phyloP scores from a whole-genome alignment of 768 basidiomycete genomes.

The Pisolithus microcarpus region DNA sequence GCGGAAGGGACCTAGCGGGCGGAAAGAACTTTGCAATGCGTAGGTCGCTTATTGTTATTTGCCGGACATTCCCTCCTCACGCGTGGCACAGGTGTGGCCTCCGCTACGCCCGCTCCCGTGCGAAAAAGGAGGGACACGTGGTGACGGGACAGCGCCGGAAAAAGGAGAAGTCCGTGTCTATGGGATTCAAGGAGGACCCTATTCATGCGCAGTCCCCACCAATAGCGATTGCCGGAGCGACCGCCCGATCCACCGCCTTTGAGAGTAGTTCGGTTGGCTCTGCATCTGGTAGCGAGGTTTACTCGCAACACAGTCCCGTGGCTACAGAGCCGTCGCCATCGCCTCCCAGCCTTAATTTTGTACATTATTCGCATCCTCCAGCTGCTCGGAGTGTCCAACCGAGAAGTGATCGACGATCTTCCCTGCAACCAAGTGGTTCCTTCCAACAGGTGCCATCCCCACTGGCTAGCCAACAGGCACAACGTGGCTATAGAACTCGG shows the following conservation, averaged over 20 bases:
- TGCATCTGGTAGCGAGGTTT: conserved; percentile 52
- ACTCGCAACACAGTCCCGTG: conserved; percentile 39
- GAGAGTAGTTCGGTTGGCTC: conserved; percentile 49
- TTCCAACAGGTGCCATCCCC: conserved; percentile 42
- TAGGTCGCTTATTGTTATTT: conserved; percentile 38
- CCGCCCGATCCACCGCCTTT: conserved; percentile 39
- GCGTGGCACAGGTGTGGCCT: conserved; percentile 60
- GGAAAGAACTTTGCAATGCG: conserved; percentile 92
- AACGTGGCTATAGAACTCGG: conserved; percentile 31
- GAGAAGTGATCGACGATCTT: conserved; percentile 25
- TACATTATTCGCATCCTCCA: conserved; percentile 44
- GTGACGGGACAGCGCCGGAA: conserved; percentile 50
- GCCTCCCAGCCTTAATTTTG: conserved; percentile 55
- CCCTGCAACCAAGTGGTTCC: conserved; percentile 16
- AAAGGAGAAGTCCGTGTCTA: conserved; percentile 42
- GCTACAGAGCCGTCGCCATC: conserved; percentile 51
- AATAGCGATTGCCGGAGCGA: conserved; percentile 40
- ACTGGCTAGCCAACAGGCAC: conserved; percentile 19
- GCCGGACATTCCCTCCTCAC: conserved; percentile 12
- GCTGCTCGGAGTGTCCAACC: conserved; percentile 25
- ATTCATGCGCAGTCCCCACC: conserved; percentile 22
- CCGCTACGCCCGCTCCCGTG: conserved; percentile 79
- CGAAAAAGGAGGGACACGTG: conserved; percentile 75
- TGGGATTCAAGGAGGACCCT: conserved; percentile 21
- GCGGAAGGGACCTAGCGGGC: conserved; percentile 86